Conservation (phyloP, 1,284 basidiomycete genomes). For the Trichosporon ovoides region DNA sequence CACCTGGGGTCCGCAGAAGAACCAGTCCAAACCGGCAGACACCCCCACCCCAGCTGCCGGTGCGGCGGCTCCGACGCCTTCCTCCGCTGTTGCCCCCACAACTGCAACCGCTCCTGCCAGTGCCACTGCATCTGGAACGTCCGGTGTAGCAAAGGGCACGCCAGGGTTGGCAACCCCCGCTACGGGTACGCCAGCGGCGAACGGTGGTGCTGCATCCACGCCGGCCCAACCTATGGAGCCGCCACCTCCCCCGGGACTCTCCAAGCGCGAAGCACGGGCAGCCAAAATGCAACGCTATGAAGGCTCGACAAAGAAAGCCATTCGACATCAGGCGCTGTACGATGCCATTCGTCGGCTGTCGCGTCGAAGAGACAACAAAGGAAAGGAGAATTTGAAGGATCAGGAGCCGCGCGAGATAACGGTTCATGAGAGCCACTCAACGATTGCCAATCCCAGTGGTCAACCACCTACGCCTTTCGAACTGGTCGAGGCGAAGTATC, state of each 20-base stretch:
- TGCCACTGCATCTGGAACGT: conserved; percentile 44
- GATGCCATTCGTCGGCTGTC: conserved; percentile 71
- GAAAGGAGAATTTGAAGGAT: conserved; percentile 59
- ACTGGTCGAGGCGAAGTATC: conserved; percentile 50
- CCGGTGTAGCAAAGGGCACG: conserved; percentile 12
- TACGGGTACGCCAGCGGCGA: conserved; percentile 11
- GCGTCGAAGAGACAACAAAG: conserved; percentile 64
- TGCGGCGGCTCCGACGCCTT: not conserved
- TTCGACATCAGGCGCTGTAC: conserved; percentile 67
- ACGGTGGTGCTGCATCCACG: conserved; percentile 14
- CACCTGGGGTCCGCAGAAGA: conserved; percentile 47
- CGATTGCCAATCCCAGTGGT: conserved; percentile 53
- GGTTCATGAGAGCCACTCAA: conserved; percentile 69
- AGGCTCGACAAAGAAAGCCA: conserved; percentile 65
- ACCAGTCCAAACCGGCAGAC: conserved; percentile 11
- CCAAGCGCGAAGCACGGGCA: conserved; percentile 41
- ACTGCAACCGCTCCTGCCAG: conserved; percentile 43
- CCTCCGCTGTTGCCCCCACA: not conserved
- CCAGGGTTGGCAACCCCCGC: conserved; percentile 14
- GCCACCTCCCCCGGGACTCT: conserved; percentile 44
- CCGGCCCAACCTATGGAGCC: conserved; percentile 23
- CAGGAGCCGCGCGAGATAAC: conserved; percentile 55
- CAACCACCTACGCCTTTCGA: conserved; percentile 68
- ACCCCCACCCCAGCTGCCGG: not conserved
- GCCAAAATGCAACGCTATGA: conserved; percentile 51